Conservation (phyloP, 2,329 filamentous ascomycete genomes). For the Aspergillus sp. region DNA sequence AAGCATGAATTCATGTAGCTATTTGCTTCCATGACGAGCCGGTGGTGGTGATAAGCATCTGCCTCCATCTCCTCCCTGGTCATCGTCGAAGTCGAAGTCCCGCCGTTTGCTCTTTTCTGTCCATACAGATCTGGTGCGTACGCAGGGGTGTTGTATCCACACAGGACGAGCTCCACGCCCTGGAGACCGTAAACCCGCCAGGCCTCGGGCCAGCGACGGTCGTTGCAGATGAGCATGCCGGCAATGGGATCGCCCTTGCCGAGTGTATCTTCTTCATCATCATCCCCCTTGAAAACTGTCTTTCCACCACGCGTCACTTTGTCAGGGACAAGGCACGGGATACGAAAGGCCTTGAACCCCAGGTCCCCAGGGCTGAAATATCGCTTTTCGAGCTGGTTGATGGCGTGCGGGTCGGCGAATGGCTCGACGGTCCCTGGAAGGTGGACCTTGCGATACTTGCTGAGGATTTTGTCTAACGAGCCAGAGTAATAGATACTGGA, state of each 20-base stretch:
- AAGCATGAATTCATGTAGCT: slow-evolving; percentile 56
- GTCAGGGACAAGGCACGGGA: slow-evolving; percentile 43
- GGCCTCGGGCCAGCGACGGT: slow-evolving; percentile 54
- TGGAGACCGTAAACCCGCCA: slow-evolving; percentile 55
- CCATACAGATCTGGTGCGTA: slow-evolving; percentile 51
- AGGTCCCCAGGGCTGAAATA: slow-evolving; percentile 56
- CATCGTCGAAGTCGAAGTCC: slow-evolving; percentile 33
- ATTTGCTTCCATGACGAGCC: slow-evolving; percentile 53
- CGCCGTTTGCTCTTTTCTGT: slow-evolving; percentile 8
- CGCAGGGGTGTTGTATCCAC: slow-evolving; percentile 54
- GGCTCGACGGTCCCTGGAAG: slow-evolving; percentile 56
- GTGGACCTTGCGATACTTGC: slow-evolving; percentile 58
- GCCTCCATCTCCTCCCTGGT: slow-evolving; percentile 47
- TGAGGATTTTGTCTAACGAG: slow-evolving; percentile 41
- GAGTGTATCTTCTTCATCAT: slow-evolving; percentile 14
- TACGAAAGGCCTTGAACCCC: slow-evolving; percentile 55
- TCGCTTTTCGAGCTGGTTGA: slow-evolving; percentile 57
- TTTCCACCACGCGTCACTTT: slow-evolving; percentile 2
- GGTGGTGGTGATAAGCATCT: slow-evolving; percentile 53
- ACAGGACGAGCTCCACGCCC: slow-evolving; percentile 49
- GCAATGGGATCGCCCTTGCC: slow-evolving; percentile 51
- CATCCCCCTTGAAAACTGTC: neutral
- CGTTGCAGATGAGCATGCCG: slow-evolving; percentile 58
- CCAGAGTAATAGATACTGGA: slow-evolving; percentile 54
- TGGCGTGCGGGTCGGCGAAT: slow-evolving; percentile 47